Base-by-base conservation (phyloP, 2,329 filamentous ascomycete genomes). In the Aspergillus arachidicola region DNA sequence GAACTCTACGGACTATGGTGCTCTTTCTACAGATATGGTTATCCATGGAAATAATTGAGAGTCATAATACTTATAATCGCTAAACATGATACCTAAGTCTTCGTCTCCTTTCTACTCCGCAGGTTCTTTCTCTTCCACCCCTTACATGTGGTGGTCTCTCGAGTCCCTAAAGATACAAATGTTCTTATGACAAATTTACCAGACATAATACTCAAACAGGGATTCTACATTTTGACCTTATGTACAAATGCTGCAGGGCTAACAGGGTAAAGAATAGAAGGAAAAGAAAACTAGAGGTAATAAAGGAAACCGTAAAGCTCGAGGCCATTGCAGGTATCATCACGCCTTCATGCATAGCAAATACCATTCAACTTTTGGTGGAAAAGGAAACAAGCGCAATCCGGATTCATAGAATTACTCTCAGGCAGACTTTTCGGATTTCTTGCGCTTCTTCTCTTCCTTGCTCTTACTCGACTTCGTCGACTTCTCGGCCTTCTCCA, bases 401-500 rank as follows among this genome's bases (percentile, higher is more conserved):
- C 61, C 50, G 10, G 4, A 69, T 67, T 72, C 64, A 67, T 65
- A 19, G 26, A n/a, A 60, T 73, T 73, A 59, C 19, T 58, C 19
- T 72, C 68, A 73, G 67, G 71, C 71, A 43, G 60, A 32, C 64
- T 78, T 78, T 45, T 73, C 74, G 34, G 75, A 69, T 69, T 78
- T 80, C 72, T 76, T 79, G 60, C 66, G 74, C 73, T 75, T 75
- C 73, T 73, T 80, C 66, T 79, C 77, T n/a, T 79, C 75, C 60
- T 75, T 72, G 56, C 74, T 73, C 66, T 78, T 79, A 62, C 69
- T 68, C 7, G 68, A 71, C 58, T 75, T 76, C 58, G 75, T 76
- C 53, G 70, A 69, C 61, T 76, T 78, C 65, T 59, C 72, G 12
- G 68, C 68, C 62, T 73, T 71, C 56, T 65, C 67, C 32, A 58